phyloP scores from a whole-genome alignment of 179 eudicot species.

The Beta lomatogona region DNA sequence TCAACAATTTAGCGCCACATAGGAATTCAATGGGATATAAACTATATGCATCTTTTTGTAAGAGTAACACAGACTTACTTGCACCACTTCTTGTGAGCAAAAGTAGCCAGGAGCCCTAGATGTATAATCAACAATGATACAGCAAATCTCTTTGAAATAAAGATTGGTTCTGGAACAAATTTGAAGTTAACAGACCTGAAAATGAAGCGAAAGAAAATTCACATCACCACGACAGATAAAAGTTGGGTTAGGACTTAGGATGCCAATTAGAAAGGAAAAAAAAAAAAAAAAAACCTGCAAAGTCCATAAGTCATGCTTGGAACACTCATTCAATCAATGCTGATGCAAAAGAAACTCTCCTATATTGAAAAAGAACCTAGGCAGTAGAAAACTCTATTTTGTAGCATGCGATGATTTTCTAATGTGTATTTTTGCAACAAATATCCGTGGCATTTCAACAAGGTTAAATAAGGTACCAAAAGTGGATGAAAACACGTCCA shows the following conservation, averaged over 20 bases:
- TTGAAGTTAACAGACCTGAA: conserved; percentile 99
- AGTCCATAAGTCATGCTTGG: neutral
- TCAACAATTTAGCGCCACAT: neutral
- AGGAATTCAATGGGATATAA: conserved; percentile 5
- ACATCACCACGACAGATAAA: neutral
- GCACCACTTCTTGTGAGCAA: conserved; percentile 93
- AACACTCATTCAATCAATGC: neutral
- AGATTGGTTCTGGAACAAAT: conserved; percentile 83
- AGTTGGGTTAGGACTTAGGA: neutral
- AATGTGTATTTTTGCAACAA: neutral
- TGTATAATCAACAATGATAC: conserved; percentile 63
- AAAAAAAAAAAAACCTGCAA: neutral
- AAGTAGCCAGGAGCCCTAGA: conserved; percentile 59
- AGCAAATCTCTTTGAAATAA: conserved; percentile 81
- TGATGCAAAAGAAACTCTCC: neutral
- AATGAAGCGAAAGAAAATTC: conserved; percentile 10
- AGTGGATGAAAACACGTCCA: conserved; percentile 97
- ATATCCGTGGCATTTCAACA: neutral
- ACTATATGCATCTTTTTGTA: neutral
- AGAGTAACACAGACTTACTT: conserved; percentile 49
- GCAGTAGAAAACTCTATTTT: neutral
- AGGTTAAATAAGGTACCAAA: conserved; percentile 59
- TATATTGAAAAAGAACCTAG: neutral
- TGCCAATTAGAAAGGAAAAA: neutral
- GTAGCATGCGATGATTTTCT: neutral